Evolutionary conservation across 2,329 filamentous ascomycete species (phyloP), one percentile per base, ranked within the genome.

Genomic region (Botrytis fabae): DNA sequence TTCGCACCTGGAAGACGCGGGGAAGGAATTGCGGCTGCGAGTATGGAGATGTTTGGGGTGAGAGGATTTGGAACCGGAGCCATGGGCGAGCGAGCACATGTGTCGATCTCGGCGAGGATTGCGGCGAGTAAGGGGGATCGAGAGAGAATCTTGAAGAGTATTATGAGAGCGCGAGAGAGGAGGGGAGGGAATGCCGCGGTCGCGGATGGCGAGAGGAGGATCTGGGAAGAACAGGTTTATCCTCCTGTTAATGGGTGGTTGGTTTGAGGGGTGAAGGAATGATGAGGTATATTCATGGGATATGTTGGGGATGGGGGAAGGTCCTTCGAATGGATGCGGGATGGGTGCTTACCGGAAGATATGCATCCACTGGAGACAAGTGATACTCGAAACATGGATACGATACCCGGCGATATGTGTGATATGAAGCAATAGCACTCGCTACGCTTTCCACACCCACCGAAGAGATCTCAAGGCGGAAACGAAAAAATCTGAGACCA

Each of bases 161-260:
- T 69, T 25, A 35, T 42, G 9, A 28, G 65, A 10, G 48, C 48
- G 18, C 32, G 32, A 35, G 65, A 32, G 48, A 51, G 48, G 38
- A 69, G 48, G 48, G 48, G 65, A 1, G 35, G 7, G 32, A 35
- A 4, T 14, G 22, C 8, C 18, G 20, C 9, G 38, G 38, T 38
- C 7, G 38, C 38, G 38, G 6, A 38, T 38, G 59, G 32, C 8
- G 61, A 44, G 8, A n/a, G 65, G 2, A 32, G 38, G 2, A n/a
- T 69, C 1, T 69, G 48, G 65, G 65, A 69, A 48, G 65, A 69
- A 57, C 65, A 69, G 38, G 38, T 69, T 32, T 69, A 69, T 32
- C 65, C 65, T 2, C 65, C 65, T 22, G 12, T 69, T 18, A 14
- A 12, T 20, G 65, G 48, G 38, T 42, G 48, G 48, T 69, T 69